Evolutionary conservation across 1,284 basidiomycete species (phyloP).

Genomic region (Malassezia dermatis): DNA sequence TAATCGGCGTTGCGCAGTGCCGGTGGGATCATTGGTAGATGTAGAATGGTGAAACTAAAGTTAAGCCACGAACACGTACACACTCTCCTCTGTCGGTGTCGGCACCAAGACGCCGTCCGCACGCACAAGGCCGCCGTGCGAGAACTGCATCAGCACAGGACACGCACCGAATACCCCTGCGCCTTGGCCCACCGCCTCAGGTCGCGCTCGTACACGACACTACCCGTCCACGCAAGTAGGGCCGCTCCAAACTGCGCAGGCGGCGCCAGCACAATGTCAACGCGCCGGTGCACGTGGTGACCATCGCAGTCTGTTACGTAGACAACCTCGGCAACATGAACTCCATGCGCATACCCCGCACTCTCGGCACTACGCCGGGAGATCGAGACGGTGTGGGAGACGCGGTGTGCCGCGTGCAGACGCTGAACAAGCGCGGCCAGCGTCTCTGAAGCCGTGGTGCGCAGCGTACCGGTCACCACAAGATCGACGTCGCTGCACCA

Average conservation of each 20-base stretch:
- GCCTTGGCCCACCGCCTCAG: slow-evolving; percentile 15
- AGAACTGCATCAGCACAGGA: neutral
- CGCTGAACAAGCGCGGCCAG: neutral
- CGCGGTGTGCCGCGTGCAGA: neutral
- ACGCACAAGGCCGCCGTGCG: slow-evolving; percentile 6
- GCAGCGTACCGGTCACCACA: slow-evolving; percentile 1
- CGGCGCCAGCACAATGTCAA: slow-evolving; percentile 17
- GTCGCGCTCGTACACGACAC: slow-evolving; percentile 18
- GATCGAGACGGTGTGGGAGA: slow-evolving; percentile 1
- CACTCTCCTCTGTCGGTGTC: slow-evolving; percentile 5
- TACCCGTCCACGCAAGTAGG: slow-evolving; percentile 19
- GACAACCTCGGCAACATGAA: slow-evolving; percentile 20
- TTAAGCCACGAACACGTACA: neutral
- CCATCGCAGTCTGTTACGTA: neutral
- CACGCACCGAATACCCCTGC: slow-evolving; percentile 9
- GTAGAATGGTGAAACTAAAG: slow-evolving; percentile 1
- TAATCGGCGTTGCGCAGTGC: slow-evolving; percentile 14
- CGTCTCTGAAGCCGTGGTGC: neutral
- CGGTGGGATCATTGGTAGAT: slow-evolving; percentile 9
- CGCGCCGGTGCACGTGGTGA: slow-evolving; percentile 8
- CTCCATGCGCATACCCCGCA: neutral
- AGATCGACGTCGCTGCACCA: slow-evolving; percentile 19
- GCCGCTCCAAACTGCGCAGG: slow-evolving; percentile 15
- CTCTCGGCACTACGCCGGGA: neutral
- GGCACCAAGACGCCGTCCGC: neutral